phyloP scores from a whole-genome alignment of 164 flowering plant species.

The Annona squamosa region DNA sequence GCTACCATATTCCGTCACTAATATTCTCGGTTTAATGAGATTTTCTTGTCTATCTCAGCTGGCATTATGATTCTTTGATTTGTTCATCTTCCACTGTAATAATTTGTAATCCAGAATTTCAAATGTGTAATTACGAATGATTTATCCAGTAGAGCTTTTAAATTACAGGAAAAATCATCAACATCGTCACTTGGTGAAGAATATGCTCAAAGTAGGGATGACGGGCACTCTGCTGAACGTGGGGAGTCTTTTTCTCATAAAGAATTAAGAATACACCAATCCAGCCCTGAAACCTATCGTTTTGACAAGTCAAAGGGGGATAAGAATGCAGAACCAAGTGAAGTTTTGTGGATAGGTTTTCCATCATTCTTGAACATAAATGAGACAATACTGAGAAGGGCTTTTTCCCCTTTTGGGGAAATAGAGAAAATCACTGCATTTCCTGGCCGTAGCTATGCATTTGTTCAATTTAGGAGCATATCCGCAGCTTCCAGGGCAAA shows the following conservation, averaged over 20 bases:
- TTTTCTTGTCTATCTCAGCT: slow-evolving; percentile 1
- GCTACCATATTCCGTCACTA: neutral
- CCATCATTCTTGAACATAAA: slow-evolving; percentile 74
- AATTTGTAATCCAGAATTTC: neutral
- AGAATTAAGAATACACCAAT: slow-evolving; percentile 42
- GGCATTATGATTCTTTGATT: neutral
- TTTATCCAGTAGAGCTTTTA: slow-evolving; percentile 21
- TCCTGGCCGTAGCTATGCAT: slow-evolving; percentile 91
- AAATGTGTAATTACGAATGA: slow-evolving; percentile 1
- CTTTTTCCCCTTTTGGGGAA: slow-evolving; percentile 90
- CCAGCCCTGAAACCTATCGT: slow-evolving; percentile 40
- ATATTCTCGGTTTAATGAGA: neutral
- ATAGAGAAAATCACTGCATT: slow-evolving; percentile 75
- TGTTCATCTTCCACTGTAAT: neutral
- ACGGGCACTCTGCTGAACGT: slow-evolving; percentile 27
- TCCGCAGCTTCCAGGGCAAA: slow-evolving; percentile 76
- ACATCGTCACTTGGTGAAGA: slow-evolving; percentile 44
- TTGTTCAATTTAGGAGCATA: slow-evolving; percentile 64
- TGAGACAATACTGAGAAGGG: slow-evolving; percentile 55
- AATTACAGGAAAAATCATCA: slow-evolving; percentile 67
- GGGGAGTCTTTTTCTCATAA: slow-evolving; percentile 41
- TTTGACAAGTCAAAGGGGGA: slow-evolving; percentile 50
- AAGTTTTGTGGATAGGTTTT: slow-evolving; percentile 89
- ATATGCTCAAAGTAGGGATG: slow-evolving; percentile 39
- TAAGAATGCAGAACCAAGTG: slow-evolving; percentile 71